phyloP scores from a whole-genome alignment of 768 basidiomycete species.

The Lyophyllum decastes region DNA sequence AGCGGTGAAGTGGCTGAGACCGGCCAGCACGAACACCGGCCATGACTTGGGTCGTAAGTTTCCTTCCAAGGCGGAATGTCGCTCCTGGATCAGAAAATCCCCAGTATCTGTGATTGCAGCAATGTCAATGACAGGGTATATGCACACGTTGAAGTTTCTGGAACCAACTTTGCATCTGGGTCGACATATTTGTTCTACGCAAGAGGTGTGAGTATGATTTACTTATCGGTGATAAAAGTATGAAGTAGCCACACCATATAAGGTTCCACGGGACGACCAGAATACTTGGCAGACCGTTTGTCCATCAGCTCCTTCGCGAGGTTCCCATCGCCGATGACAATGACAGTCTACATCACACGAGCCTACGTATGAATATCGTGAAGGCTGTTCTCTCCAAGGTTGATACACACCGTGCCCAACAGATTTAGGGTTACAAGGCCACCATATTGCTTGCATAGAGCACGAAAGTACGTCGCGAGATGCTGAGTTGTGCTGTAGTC shows the following conservation, averaged over 20 bases:
- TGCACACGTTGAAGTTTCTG: not conserved
- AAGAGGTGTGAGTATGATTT: not conserved
- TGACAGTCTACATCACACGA: not conserved
- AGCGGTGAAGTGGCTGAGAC: slow-evolving; percentile 6
- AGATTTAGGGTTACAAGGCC: slow-evolving; percentile 3
- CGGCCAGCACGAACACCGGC: slow-evolving; percentile 1
- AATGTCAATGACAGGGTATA: not conserved
- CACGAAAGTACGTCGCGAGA: slow-evolving; percentile 5
- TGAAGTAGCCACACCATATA: not conserved
- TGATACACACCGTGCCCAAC: slow-evolving; percentile 2
- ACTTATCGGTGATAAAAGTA: not conserved
- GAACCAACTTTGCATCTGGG: slow-evolving; percentile 4
- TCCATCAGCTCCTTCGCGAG: slow-evolving; percentile 6
- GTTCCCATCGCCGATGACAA: slow-evolving; percentile 4
- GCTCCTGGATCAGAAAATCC: slow-evolving; percentile 5
- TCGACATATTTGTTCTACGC: slow-evolving; percentile 5
- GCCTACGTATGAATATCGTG: not conserved
- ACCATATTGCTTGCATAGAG: slow-evolving; percentile 3
- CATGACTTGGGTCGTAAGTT: slow-evolving; percentile 8
- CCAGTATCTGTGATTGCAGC: not conserved
- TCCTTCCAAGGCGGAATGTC: slow-evolving; percentile 9
- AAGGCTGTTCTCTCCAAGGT: not conserved
- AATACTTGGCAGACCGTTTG: slow-evolving; percentile 7
- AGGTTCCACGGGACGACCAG: slow-evolving; percentile 7
- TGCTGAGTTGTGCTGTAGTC: not conserved